Evolutionary conservation across 352 stramenopile species (phyloP).

Genomic region (Globisporangium canariense): DNA sequence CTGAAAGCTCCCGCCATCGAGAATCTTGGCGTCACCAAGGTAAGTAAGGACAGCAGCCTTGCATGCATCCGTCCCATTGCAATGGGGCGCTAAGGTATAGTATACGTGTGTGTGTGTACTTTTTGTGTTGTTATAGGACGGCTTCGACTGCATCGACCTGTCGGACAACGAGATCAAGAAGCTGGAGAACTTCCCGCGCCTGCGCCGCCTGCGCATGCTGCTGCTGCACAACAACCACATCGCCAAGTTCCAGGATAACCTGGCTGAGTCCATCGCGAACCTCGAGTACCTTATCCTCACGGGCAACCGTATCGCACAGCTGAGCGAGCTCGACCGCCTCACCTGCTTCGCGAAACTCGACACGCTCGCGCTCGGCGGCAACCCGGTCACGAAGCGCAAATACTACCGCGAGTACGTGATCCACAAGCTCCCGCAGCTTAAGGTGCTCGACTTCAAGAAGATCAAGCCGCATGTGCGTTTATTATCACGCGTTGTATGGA

Average conservation of each 20-base stretch:
- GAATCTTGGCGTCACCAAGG: slow-evolving; percentile 91
- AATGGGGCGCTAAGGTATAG: neutral
- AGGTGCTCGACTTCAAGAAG: slow-evolving; percentile 84
- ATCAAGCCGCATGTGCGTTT: slow-evolving; percentile 68
- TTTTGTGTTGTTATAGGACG: slow-evolving; percentile 49
- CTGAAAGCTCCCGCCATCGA: slow-evolving; percentile 91
- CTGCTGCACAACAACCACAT: slow-evolving; percentile 93
- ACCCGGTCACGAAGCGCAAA: slow-evolving; percentile 87
- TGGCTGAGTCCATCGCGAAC: slow-evolving; percentile 77
- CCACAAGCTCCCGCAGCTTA: slow-evolving; percentile 84
- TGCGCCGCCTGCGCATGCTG: slow-evolving; percentile 88
- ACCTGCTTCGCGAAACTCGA: slow-evolving; percentile 78
- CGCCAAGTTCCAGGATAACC: slow-evolving; percentile 72
- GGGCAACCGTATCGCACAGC: slow-evolving; percentile 80
- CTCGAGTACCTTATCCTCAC: slow-evolving; percentile 90
- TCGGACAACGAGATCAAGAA: slow-evolving; percentile 95
- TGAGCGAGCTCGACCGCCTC: slow-evolving; percentile 85
- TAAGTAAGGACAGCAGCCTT: slow-evolving; percentile 17
- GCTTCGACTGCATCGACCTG: slow-evolving; percentile 93
- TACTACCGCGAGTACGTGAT: slow-evolving; percentile 94
- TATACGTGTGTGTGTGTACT: neutral
- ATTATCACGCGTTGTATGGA: no score
- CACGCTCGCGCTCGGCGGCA: slow-evolving; percentile 81
- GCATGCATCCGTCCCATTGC: neutral
- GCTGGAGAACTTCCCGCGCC: slow-evolving; percentile 92